Base-by-base conservation (phyloP, 441 rosid genomes). In the Hypseocharis bilobata region DNA sequence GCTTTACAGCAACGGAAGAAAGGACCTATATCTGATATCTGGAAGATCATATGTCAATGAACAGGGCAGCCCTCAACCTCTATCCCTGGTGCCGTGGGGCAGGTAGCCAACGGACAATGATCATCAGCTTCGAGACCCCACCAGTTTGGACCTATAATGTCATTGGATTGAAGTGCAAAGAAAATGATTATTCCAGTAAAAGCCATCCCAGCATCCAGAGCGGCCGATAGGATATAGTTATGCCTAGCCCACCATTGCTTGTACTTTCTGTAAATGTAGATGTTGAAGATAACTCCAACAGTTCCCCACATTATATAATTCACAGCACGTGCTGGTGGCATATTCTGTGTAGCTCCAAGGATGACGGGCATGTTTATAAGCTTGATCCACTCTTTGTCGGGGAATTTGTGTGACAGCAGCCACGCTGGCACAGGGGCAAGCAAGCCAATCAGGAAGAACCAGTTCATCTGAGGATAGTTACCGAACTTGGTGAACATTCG, bases 201-300 rank as follows among this genome's bases (percentile, higher is more conserved):
- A 0, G 87, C 93, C 3, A 88, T 67, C 4, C 96, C 95, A 11
- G 96, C 96, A 77, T 85, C 91, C 67, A 88, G 51, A 44, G 79
- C 95, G 38, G 96, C 96, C 0, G 94, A 85, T 59, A 87, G 71
- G 30, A 91, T 79, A 69, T 89, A 87, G 60, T 73, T 91, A 60
- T 89, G 85, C 63, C 88, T 82, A 0, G 84, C 92, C 98, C 98
- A 89, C 95, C 98, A 89, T 34, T 30, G 68, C 72, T 83, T 89
- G 70, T 60, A 78, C 79, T 51, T 80, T 16, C 71, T 86, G 75
- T 82, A 88, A n/a, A 88, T 72, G 38, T 81, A 86, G 70, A 71
- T 78, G 70, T 88, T 86, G 83, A 89, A 89, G 69, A 86, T 44
- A 32, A 83, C 40, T 17, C 96, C 96, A 11, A 89, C 90, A 2